phyloP scores from a whole-genome alignment of 345 rosid genomes.

The Cardamine chenopodiifolia region DNA sequence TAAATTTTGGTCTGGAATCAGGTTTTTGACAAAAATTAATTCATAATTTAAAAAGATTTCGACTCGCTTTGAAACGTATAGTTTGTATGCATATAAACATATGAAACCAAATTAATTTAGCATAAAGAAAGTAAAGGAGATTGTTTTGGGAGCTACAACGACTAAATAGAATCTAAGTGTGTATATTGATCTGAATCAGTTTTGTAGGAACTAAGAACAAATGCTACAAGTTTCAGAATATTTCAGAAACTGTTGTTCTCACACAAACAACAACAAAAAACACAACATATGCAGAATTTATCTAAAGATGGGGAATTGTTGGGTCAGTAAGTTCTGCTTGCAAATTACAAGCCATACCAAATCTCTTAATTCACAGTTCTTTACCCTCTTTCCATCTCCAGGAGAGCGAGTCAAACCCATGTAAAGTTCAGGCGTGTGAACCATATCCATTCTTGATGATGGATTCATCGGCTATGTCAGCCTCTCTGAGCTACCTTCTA shows the following conservation, averaged over 20 bases:
- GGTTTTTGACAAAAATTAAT: neutral
- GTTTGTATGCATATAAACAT: neutral
- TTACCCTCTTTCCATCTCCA: slow-evolving; percentile 5
- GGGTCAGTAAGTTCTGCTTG: slow-evolving; percentile 15
- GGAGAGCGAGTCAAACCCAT: slow-evolving; percentile 1
- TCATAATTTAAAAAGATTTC: neutral
- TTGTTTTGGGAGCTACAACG: neutral
- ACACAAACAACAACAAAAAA: neutral
- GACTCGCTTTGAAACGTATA: neutral
- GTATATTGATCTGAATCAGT: slow-evolving; percentile 22
- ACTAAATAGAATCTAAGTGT: slow-evolving; percentile 1
- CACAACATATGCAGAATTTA: slow-evolving; percentile 15
- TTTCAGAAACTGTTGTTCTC: slow-evolving; percentile 16
- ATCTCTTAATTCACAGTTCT: slow-evolving; percentile 11
- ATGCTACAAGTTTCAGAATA: slow-evolving; percentile 21
- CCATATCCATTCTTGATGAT: slow-evolving; percentile 16
- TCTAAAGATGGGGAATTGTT: slow-evolving; percentile 1
- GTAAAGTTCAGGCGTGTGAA: slow-evolving; percentile 20
- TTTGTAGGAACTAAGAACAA: slow-evolving; percentile 15
- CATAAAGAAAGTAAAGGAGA: neutral
- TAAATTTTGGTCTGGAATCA: neutral
- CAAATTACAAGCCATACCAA: slow-evolving; percentile 32
- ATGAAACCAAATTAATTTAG: neutral
- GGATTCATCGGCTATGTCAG: slow-evolving; percentile 21
- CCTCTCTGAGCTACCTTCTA: slow-evolving; percentile 25